Percentiles rank a stretch among this genome's conserved stretches.
These are phyloP conservation scores for Linnemannia hyalina DNA, from an alignment of 192 early-diverging fungal genomes.

Conservation along the genomic window DNA sequence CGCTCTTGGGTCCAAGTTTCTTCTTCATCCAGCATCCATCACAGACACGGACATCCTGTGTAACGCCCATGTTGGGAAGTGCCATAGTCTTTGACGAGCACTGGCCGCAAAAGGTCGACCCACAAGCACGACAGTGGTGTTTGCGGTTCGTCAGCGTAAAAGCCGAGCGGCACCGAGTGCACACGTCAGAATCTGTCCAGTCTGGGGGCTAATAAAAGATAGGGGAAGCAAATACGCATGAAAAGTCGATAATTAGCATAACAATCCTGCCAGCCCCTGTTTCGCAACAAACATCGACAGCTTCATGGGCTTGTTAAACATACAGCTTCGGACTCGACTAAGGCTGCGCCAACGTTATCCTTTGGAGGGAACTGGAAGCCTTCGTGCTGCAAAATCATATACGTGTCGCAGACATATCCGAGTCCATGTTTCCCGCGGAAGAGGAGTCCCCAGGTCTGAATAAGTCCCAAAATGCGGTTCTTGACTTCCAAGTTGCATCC, in stretches of 20 bases:
- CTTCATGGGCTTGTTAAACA: constrained; percentile 3
- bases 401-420: constrained; percentile 84
- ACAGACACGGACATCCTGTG: constrained; percentile 94
- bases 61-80: constrained; percentile 90
- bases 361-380: constrained; percentile 83
- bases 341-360: constrained; percentile 69
- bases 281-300: not conserved
- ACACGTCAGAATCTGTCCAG: constrained; percentile 96
- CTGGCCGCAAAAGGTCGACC: constrained; percentile 93
- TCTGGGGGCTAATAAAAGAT: constrained; percentile 82
- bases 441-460: constrained; percentile 93
- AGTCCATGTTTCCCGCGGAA: constrained; percentile 86
- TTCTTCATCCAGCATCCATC: constrained; percentile 89
- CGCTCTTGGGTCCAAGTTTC: constrained; percentile 56
- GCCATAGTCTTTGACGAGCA: constrained; percentile 92
- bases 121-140: constrained; percentile 99
- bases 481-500: constrained; percentile 83
- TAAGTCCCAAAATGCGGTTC: constrained; percentile 78
- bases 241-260: not conserved
- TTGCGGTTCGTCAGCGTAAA: constrained; percentile 97
- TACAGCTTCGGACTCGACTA: constrained; percentile 93
- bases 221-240: not conserved
- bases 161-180: constrained; percentile 90
- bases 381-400: constrained; percentile 85
- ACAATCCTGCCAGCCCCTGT: not conserved